Evolutionary conservation across 179 eudicot genomes (phyloP).

Genomic region (Beta macrorhiza): DNA sequence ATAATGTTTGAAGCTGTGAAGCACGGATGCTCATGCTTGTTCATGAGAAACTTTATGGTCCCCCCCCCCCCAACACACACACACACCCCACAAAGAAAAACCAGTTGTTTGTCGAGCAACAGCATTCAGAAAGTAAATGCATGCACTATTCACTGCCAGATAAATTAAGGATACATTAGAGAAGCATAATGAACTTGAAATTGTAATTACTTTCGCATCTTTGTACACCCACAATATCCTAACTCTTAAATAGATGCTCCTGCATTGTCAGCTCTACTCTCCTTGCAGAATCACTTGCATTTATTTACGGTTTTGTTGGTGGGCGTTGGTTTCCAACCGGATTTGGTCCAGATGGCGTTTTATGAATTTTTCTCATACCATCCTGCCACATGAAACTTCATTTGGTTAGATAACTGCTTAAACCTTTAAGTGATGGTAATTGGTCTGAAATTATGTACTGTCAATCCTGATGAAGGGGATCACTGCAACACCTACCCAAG

Average conservation of each 20-base stretch:
- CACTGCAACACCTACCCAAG: conserved; percentile 27
- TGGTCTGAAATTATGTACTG: not conserved
- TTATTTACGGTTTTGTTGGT: conserved; percentile 48
- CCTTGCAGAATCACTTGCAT: conserved; percentile 22
- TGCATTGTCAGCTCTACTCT: conserved; percentile 19
- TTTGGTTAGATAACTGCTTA: conserved; percentile 25
- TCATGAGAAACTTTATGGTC: not conserved
- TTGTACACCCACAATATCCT: conserved; percentile 30
- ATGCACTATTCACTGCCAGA: conserved; percentile 18
- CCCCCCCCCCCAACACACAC: not conserved
- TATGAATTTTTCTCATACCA: conserved; percentile 36
- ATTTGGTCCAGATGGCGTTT: conserved; percentile 60
- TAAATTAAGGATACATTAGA: conserved; percentile 12
- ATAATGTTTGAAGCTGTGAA: not conserved
- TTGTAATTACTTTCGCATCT: conserved; percentile 4
- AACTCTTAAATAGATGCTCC: conserved; percentile 17
- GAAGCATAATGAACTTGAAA: conserved; percentile 16
- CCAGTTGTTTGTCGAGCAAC: not conserved
- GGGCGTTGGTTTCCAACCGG: conserved; percentile 55
- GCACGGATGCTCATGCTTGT: not conserved
- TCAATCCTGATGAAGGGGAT: not conserved
- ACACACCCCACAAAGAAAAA: not conserved
- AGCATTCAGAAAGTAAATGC: conserved; percentile 2
- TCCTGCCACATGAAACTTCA: conserved; percentile 28
- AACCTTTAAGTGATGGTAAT: not conserved